phyloP scores from a whole-genome alignment of 2,329 filamentous ascomycete genomes.

The Neocatenulostroma microsporum region DNA sequence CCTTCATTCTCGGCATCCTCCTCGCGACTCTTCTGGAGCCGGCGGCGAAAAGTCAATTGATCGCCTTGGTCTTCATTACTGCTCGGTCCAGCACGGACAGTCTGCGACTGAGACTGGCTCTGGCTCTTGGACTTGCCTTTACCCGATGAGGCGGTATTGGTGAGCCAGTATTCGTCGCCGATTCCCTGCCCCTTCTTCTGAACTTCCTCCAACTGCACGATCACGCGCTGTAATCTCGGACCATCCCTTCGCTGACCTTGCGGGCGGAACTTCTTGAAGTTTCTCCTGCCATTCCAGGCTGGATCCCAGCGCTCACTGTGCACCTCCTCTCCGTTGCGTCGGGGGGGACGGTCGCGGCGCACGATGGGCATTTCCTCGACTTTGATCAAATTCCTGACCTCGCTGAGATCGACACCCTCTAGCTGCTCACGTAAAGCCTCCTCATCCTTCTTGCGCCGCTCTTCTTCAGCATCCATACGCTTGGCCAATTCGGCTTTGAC shows the following conservation, averaged over 20 bases:
- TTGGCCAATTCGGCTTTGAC: conserved; percentile 57
- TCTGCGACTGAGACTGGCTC: conserved; percentile 15
- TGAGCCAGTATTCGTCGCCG: conserved; percentile 67
- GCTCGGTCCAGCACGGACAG: conserved; percentile 6
- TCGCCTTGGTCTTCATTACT: conserved; percentile 17
- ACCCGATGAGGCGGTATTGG: conserved; percentile 33
- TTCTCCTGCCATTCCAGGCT: conserved; percentile 86
- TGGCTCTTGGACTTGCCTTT: conserved; percentile 14
- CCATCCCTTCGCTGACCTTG: conserved; percentile 40
- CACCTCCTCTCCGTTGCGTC: conserved; percentile 29
- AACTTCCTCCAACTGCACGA: conserved; percentile 65
- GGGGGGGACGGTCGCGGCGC: conserved; percentile 20
- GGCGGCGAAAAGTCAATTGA: conserved; percentile 22
- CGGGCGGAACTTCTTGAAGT: conserved; percentile 82
- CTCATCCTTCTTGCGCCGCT: conserved; percentile 55
- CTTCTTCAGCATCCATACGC: conserved; percentile 44
- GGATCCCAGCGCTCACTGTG: conserved; percentile 67
- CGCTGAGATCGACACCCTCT: conserved; percentile 60
- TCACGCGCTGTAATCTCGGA: conserved; percentile 48
- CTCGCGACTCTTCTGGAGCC: conserved; percentile 20
- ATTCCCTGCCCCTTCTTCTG: conserved; percentile 64
- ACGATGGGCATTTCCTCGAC: conserved; percentile 68
- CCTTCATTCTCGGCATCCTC: conserved; percentile 24
- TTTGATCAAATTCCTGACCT: conserved; percentile 65
- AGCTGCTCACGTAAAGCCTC: conserved; percentile 50